These are phyloP conservation scores for Fagopyrum homotropicum DNA, from an alignment of 148 eudicot species.

Conservation along the genomic window DNA sequence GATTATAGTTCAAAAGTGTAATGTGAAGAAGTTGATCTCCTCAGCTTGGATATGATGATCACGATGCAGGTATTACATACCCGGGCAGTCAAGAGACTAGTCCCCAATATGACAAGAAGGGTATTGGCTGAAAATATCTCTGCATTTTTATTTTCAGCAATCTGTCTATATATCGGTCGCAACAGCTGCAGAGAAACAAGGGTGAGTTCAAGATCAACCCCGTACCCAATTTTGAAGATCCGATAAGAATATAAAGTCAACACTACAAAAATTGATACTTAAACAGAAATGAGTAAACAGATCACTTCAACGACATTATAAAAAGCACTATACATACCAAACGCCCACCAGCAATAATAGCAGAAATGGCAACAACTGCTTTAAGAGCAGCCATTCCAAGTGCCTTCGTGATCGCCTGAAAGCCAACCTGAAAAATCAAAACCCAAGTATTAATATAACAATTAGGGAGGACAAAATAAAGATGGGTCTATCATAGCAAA, in stretches of 20 bases:
- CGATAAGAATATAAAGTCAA: background rate
- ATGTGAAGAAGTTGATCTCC: background rate
- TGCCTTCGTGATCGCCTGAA: conserved; percentile 97
- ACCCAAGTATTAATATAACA: background rate
- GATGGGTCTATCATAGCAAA: background rate
- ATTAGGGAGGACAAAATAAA: background rate
- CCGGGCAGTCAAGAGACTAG: conserved; percentile 97
- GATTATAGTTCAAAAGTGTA: background rate
- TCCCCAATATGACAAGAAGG: conserved; percentile 89
- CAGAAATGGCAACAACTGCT: conserved; percentile 91
- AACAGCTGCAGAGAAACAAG: conserved; percentile 49
- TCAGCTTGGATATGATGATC: background rate
- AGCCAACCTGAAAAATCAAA: conserved; percentile 57
- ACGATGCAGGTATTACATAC: conserved; percentile 25
- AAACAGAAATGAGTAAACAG: background rate
- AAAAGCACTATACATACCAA: conserved; percentile 45
- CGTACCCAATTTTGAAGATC: background rate
- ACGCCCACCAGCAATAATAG: conserved; percentile 98
- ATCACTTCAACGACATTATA: background rate
- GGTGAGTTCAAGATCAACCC: background rate
- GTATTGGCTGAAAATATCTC: conserved; percentile 98
- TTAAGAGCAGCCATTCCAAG: conserved; percentile 94
- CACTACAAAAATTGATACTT: background rate
- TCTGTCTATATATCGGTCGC: conserved; percentile 92
- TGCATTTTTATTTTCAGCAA: conserved; percentile 94